Evolutionary conservation across 2,329 filamentous ascomycete species (phyloP).

Genomic region (Lanzia echinophila): DNA sequence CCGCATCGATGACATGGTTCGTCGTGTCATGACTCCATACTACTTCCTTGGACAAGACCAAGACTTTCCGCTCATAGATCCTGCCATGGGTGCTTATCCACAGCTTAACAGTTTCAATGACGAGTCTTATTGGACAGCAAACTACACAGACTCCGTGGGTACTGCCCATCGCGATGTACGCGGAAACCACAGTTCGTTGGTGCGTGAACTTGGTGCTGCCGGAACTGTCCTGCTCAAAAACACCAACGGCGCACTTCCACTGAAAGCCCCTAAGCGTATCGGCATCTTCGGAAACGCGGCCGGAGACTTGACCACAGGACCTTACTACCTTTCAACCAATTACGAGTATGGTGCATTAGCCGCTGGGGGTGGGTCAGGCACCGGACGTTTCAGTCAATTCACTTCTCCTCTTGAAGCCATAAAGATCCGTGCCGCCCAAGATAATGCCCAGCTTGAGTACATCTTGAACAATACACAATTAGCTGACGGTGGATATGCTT

Average conservation of each 20-base stretch:
- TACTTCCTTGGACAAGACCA: constrained; percentile 50
- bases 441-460: constrained; percentile 45
- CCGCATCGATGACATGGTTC: constrained; percentile 40
- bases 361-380: constrained; percentile 41
- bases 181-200: constrained; percentile 31
- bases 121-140: constrained; percentile 36
- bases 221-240: constrained; percentile 60
- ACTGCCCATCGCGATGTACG: constrained; percentile 63
- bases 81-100: constrained; percentile 12
- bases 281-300: constrained; percentile 50
- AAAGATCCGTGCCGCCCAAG: constrained; percentile 35
- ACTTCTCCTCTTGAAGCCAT: constrained; percentile 51
- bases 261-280: constrained; percentile 40
- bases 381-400: constrained; percentile 37
- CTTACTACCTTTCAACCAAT: constrained; percentile 13
- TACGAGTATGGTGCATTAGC: constrained; percentile 40
- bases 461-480: constrained; percentile 37
- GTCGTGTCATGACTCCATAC: constrained; percentile 49
- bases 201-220: constrained; percentile 45
- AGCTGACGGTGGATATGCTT: constrained; percentile 4
- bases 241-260: constrained; percentile 52
- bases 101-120: neutral
- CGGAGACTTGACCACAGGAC: constrained; percentile 47
- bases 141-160: neutral
- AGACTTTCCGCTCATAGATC: constrained; percentile 27